Base-by-base conservation (phyloP, 2,329 filamentous ascomycete species). In the Calcarisporium arbuscula region DNA sequence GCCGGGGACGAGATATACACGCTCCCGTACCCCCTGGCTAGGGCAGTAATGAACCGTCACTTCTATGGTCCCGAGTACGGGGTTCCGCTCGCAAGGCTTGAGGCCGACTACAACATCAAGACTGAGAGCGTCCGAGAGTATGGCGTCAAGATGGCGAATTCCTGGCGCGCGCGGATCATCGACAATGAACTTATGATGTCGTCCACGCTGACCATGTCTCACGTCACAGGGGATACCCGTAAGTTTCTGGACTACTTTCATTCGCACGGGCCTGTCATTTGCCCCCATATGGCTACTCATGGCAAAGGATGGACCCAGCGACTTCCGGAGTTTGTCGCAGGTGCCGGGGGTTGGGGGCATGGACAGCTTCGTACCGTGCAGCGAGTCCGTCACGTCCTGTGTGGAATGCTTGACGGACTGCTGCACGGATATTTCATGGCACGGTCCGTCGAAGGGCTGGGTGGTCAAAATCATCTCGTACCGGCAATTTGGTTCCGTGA, bases 41-140 rank as follows among this genome's bases (percentile, higher is more conserved):
- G 41, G 25, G 30, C 44, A 10, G 18, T 36, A 4, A 43, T 45
- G 38, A 42, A 45, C 34, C 28, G 33, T 14, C 34, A 42, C 23
- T 35, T 43, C 6, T 39, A 41, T 27, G 43, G 43, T 11, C n/a
- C 27, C 10, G 15, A 30, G n/a, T 34, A 44, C 17, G 36, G 43
- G 3, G 15, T 38, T 8, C 28, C 28, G 4, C 19, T n/a, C n/a
- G n/a, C n/a, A n/a, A n/a, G n/a, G n/a, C n/a, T n/a, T n/a, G n/a
- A n/a, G n/a, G n/a, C n/a, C n/a, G n/a, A n/a, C n/a, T n/a, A n/a
- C n/a, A n/a, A n/a, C n/a, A n/a, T n/a, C n/a, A n/a, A n/a, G n/a
- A n/a, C n/a, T n/a, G n/a, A n/a, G n/a, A n/a, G n/a, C n/a, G n/a
- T n/a, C n/a, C n/a, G n/a, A n/a, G n/a, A n/a, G n/a, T n/a, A n/a